Conservation (phyloP, 2,329 filamentous ascomycete genomes). For the Monosporascus sp. region DNA sequence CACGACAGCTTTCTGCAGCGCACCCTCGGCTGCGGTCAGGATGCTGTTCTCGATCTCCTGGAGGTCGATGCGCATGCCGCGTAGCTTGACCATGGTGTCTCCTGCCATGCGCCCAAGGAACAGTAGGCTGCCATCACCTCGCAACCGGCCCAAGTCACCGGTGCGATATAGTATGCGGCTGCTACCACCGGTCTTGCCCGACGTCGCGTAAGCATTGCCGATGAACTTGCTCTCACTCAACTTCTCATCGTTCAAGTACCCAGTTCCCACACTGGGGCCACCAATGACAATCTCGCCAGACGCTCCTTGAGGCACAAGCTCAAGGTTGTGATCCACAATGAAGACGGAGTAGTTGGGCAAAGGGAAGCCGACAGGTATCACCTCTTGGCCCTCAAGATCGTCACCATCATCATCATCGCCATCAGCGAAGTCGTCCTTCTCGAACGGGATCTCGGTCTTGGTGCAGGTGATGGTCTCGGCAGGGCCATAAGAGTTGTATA, state of each 20-base stretch:
- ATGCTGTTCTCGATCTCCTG: not conserved
- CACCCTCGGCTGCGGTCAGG: not conserved
- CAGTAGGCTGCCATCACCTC: slow-evolving; percentile 1
- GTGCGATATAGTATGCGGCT: slow-evolving; percentile 5
- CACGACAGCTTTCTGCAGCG: not conserved
- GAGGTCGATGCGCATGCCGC: no score
- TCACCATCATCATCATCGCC: no score
- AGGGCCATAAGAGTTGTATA: no score
- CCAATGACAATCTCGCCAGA: slow-evolving; percentile 8
- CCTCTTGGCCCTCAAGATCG: no score
- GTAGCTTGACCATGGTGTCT: no score
- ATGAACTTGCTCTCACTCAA: slow-evolving; percentile 4
- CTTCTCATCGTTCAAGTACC: slow-evolving; percentile 4
- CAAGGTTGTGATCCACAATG: slow-evolving; percentile 5
- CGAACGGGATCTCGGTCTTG: no score
- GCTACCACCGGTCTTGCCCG: not conserved
- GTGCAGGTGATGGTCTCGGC: no score
- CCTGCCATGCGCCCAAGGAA: no score
- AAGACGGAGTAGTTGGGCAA: slow-evolving; percentile 5
- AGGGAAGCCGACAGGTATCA: no score
- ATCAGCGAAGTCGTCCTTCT: no score
- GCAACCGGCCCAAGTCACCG: slow-evolving; percentile 6
- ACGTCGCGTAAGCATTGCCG: not conserved
- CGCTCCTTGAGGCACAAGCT: slow-evolving; percentile 4
- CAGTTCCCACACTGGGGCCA: slow-evolving; percentile 4